Base-by-base conservation (phyloP, 805 yeast species). In the Wickerhamomyces bovis region DNA sequence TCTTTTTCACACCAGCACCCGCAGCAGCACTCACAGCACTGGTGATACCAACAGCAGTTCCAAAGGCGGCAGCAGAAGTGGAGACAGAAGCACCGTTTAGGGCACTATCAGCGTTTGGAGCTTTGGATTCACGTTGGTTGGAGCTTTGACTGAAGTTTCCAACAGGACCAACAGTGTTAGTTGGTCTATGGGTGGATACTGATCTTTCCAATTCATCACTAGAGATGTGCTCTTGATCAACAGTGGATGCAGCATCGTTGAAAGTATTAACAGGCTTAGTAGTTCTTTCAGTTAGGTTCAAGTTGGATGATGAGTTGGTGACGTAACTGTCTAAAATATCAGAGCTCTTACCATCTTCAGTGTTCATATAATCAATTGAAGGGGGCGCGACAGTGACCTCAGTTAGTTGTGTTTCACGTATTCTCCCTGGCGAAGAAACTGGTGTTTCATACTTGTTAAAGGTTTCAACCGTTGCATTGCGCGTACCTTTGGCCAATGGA, bases 241-340 rank as follows among this genome's bases (percentile, higher is more conserved):
- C 11, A 18, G 26, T 12, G 5, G 39, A 20, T 16, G 20, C 10
- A 19, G 3, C 25, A 15, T 38, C 25, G 10, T 38, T 18, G 39
- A 15, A 30, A n/a, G 16, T 4, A 30, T 11, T 10, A 13, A 7
- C n/a, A 13, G 31, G 15, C 13, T 28, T 7, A 28, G 31, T 13
- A 13, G 18, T 20, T 8, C 16, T 33, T 7, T 18, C 20, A 18
- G 36, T 4, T 9, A 33, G 20, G 25, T 40, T 16, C 18, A 52
- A 42, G 21, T 57, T 61, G 15, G 53, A 39, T 1, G 55, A 44
- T 4, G 56, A 46, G 26, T 41, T 43, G 1, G 44, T 46, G 36
- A 52, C 59, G 39, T 60, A 63, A 21, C 52, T 57, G 40, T 62
- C 67, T 35, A 63, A 50, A 38, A 63, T 55, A 44, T 63, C 66